A percentile compares a stretch with the other conserved stretches of the same genome.
Conservation (phyloP, 768 basidiomycete genomes). For the Tulasnella sp. region DNA sequence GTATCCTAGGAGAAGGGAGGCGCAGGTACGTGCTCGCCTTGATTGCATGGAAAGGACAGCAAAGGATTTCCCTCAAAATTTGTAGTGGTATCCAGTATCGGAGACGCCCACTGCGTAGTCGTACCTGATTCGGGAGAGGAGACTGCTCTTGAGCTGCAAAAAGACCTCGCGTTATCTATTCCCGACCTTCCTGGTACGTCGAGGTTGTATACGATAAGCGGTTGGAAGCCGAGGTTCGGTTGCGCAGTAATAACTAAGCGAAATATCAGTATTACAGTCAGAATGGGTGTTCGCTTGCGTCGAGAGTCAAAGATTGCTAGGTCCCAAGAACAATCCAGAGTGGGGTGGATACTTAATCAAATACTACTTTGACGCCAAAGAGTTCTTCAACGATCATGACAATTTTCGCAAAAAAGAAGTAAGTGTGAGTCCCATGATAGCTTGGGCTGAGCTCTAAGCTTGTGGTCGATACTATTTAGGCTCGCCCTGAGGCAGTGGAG, state of each 20-base stretch:
- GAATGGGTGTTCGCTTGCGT: not conserved
- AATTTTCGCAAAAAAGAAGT: not conserved
- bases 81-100: not conserved
- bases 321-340: not conserved
- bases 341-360: not conserved
- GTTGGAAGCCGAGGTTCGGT: too few species aligned
- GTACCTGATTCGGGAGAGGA: not conserved
- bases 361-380: not conserved
- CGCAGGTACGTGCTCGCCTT: too few species aligned
- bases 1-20: too few species aligned
- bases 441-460: too few species aligned
- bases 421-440: too few species aligned
- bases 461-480: too few species aligned
- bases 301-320: not conserved
- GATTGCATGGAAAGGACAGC: too few species aligned
- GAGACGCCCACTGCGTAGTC: not conserved
- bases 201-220: too few species aligned
- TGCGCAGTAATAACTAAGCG: too few species aligned
- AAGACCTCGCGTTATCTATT: not conserved
- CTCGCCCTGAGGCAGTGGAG: too few species aligned
- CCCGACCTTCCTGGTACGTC: not conserved
- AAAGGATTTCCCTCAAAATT: too few species aligned
- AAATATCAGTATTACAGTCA: not conserved
- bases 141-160: not conserved
- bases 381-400: not conserved